phyloP scores from a whole-genome alignment of 2,329 filamentous ascomycete species.

The Endoconidiophora laricicola region DNA sequence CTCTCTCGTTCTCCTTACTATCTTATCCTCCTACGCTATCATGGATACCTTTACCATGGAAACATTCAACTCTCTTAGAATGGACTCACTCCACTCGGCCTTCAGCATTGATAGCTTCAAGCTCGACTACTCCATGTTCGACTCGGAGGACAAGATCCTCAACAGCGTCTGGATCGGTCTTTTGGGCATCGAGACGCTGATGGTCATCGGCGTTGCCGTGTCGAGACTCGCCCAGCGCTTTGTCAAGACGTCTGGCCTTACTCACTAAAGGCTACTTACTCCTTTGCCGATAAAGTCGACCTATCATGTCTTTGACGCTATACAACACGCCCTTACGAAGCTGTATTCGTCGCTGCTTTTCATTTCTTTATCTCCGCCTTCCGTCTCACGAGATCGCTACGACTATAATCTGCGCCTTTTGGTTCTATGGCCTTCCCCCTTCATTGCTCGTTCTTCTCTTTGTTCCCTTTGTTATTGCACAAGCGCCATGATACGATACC shows the following conservation, averaged over 20 bases:
- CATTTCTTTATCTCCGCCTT: no score
- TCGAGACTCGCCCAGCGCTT: conserved; percentile 16
- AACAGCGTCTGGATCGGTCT: conserved; percentile 32
- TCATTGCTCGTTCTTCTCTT: not conserved
- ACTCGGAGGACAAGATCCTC: conserved; percentile 24
- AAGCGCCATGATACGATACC: conserved; percentile 1
- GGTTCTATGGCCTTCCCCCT: not conserved
- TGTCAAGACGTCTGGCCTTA: conserved; percentile 16
- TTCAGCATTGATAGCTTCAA: conserved; percentile 8
- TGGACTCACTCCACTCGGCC: not conserved
- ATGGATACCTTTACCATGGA: conserved; percentile 4
- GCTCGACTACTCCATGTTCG: conserved; percentile 14
- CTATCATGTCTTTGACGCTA: no score
- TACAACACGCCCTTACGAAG: no score
- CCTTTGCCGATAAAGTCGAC: not conserved
- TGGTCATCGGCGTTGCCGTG: conserved; percentile 26
- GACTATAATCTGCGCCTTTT: no score
- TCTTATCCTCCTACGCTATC: not conserved
- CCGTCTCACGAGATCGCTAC: no score
- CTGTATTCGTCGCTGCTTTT: no score
- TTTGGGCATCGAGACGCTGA: conserved; percentile 27
- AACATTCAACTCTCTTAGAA: conserved; percentile 5
- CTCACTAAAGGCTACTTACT: not conserved
- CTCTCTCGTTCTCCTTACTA: no score
- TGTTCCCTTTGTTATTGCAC: not conserved